Evolutionary conservation across 352 stramenopile genomes (phyloP).

Genomic region (Lagenidium giganteum): DNA sequence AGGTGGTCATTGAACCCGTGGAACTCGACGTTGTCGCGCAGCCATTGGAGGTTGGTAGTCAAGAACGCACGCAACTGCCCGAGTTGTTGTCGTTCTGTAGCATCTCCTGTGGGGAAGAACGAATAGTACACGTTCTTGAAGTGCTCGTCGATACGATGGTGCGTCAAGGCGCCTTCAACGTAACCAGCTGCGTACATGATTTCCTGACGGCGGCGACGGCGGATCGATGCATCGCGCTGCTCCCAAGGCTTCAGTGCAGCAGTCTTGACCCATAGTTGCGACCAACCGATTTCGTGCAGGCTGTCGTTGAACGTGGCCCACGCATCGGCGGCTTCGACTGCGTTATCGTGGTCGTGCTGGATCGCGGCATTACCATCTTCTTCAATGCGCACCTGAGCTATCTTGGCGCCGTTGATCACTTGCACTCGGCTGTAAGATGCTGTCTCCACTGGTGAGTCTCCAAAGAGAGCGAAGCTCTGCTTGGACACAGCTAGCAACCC

Average conservation of each 20-base stretch:
- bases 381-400: too few species aligned
- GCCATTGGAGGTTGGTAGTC: slow-evolving; percentile 35
- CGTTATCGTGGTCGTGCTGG: not conserved
- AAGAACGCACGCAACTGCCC: slow-evolving; percentile 29
- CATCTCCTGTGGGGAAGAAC: slow-evolving; percentile 37
- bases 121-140: slow-evolving; percentile 44
- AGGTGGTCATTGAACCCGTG: slow-evolving; percentile 12
- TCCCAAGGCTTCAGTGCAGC: slow-evolving; percentile 17
- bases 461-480: too few species aligned
- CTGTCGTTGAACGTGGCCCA: slow-evolving; percentile 55
- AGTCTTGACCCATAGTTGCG: slow-evolving; percentile 48
- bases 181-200: slow-evolving; percentile 56
- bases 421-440: slow-evolving; percentile 1
- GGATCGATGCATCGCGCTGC: slow-evolving; percentile 4
- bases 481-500: slow-evolving; percentile 6
- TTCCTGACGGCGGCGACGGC: slow-evolving; percentile 16
- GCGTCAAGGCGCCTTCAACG: slow-evolving; percentile 47
- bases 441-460: not conserved
- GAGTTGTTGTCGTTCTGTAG: slow-evolving; percentile 21
- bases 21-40: slow-evolving; percentile 27
- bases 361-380: too few species aligned
- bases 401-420: slow-evolving; percentile 2
- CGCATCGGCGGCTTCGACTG: slow-evolving; percentile 14
- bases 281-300: slow-evolving; percentile 37
- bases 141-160: slow-evolving; percentile 62